These are phyloP conservation scores for Linaria vulgaris DNA, from an alignment of 257 asterid species.

Conservation along the genomic window DNA sequence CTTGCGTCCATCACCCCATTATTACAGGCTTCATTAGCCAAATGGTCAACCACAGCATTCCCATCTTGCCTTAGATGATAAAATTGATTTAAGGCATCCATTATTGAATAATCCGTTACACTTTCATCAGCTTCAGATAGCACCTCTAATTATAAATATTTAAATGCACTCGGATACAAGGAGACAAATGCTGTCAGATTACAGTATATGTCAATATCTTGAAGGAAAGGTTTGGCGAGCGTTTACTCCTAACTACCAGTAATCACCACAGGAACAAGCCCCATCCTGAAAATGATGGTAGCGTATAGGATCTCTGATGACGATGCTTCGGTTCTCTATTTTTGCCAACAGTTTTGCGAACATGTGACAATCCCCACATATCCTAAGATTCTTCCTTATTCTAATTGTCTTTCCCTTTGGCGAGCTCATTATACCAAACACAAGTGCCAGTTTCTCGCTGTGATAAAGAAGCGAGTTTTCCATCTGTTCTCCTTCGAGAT, in stretches of 20 bases:
- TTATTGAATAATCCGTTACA: no score
- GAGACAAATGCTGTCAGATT: constrained; percentile 19
- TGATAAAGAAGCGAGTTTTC: constrained; percentile 77
- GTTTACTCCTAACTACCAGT: constrained; percentile 57
- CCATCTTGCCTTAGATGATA: no score
- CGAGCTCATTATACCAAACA: constrained; percentile 64
- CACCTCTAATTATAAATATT: background rate
- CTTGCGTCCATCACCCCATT: no score
- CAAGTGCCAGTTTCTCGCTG: constrained; percentile 86
- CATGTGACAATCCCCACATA: constrained; percentile 85
- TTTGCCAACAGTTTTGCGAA: constrained; percentile 76
- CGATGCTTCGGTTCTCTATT: constrained; percentile 56
- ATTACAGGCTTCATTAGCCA: no score
- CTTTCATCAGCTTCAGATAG: no score
- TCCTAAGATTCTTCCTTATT: constrained; percentile 79
- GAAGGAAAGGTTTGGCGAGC: background rate
- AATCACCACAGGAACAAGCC: constrained; percentile 83
- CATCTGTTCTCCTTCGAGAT: constrained; percentile 87
- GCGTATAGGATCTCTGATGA: constrained; percentile 84
- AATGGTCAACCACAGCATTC: no score
- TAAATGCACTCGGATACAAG: constrained; percentile 14
- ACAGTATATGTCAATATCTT: background rate
- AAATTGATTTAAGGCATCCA: no score
- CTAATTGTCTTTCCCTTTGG: constrained; percentile 66
- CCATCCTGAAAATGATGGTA: constrained; percentile 91